phyloP scores from a whole-genome alignment of 169 alveolate species.

The Besnoitia besnoiti region DNA sequence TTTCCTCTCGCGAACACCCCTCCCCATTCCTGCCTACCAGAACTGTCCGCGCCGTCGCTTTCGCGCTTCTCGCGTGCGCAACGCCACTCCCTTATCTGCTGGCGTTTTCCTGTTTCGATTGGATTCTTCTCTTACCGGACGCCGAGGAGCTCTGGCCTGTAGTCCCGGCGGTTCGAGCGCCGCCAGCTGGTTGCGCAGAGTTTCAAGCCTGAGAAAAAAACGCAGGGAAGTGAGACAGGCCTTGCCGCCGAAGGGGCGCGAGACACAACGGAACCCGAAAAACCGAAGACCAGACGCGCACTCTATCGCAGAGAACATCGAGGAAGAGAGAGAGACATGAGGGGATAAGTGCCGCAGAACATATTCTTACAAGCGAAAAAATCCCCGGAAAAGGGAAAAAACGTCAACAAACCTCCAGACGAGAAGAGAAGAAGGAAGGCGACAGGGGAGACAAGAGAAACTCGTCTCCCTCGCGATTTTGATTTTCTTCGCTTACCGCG shows the following conservation, averaged over 20 bases:
- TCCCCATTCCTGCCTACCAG: too few relatives aligned
- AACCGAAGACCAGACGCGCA: too few relatives aligned
- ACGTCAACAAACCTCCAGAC: neutral
- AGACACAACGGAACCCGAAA: neutral
- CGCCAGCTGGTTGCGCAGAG: conserved; percentile 67
- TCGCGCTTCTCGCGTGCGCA: neutral
- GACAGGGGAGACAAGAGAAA: neutral
- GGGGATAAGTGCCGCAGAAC: neutral
- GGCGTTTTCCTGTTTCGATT: too few relatives aligned
- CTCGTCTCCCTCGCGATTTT: too few relatives aligned
- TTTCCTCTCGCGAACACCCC: too few relatives aligned
- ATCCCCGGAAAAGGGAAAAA: neutral
- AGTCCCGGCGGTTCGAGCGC: conserved; percentile 58
- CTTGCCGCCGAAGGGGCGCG: neutral
- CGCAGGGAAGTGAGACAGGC: neutral
- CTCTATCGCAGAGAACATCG: too few relatives aligned
- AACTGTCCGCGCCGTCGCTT: neutral
- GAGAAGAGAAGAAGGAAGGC: neutral
- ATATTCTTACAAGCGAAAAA: too few relatives aligned
- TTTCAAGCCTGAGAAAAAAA: conserved; percentile 49
- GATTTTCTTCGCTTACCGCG: conserved; percentile 54
- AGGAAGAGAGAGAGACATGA: neutral
- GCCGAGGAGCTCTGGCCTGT: conserved; percentile 67
- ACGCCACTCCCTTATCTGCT: too few relatives aligned
- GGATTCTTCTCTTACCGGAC: conserved; percentile 3